These are phyloP conservation scores for Penicillium sp. DNA, from an alignment of 2,329 filamentous ascomycete genomes.

Conservation along the genomic window DNA sequence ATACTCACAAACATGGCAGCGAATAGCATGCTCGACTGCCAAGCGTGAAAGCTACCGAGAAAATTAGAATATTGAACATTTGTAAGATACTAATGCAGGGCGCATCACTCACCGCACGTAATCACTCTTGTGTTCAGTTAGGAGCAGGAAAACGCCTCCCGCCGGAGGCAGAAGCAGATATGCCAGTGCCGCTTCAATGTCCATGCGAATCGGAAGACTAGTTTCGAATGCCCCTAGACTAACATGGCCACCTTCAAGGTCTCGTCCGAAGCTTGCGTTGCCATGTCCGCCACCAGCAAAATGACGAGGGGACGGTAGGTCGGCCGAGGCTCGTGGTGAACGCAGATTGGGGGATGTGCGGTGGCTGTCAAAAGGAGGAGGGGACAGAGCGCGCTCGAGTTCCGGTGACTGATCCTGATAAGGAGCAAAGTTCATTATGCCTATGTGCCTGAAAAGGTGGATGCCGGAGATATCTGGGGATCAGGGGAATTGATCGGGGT, in stretches of 20 bases:
- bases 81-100: background rate
- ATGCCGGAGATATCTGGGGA: constrained; percentile 4
- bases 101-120: constrained; percentile 70
- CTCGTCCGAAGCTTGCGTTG: constrained; percentile 40
- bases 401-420: constrained; percentile 94
- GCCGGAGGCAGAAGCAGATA: constrained; percentile 82
- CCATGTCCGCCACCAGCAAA: constrained; percentile 39
- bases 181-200: constrained; percentile 85
- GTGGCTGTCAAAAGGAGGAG: constrained; percentile 51
- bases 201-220: constrained; percentile 76
- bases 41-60: constrained; percentile 76
- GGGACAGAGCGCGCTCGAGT: constrained; percentile 73
- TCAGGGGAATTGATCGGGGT: constrained; percentile 2
- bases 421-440: constrained; percentile 84
- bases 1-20: constrained; percentile 57
- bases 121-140: constrained; percentile 91
- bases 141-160: constrained; percentile 76
- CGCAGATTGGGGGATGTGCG: constrained; percentile 53
- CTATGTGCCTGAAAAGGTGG: background rate
- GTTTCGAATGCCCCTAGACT: constrained; percentile 81
- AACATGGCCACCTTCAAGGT: constrained; percentile 53
- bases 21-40: constrained; percentile 86
- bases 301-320: constrained; percentile 40
- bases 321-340: constrained; percentile 51
- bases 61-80: background rate